These are phyloP conservation scores for Pyronema omphalodes DNA, from an alignment of 495 filamentous ascomycete genomes.

Conservation along the genomic window DNA sequence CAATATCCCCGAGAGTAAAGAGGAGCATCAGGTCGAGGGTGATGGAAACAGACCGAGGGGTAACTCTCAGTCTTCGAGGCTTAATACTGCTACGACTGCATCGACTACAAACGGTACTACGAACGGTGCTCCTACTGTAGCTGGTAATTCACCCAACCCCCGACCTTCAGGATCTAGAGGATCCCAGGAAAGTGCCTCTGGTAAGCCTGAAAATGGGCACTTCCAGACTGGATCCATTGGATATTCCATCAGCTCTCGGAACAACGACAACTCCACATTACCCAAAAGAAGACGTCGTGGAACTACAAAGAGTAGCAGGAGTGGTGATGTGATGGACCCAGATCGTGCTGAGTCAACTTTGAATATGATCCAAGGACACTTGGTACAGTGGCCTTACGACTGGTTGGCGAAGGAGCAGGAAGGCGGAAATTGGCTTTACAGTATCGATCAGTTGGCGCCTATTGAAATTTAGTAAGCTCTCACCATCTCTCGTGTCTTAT, in stretches of 20 bases:
- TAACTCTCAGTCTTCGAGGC: conserved; percentile 13
- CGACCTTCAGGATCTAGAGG: neutral
- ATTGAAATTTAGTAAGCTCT: conserved; percentile 90
- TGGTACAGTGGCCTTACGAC: conserved; percentile 86
- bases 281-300: conserved; percentile 44
- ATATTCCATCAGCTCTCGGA: too few species aligned
- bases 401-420: conserved; percentile 84
- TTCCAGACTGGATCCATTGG: too few species aligned
- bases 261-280: neutral
- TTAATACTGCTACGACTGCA: conserved; percentile 20
- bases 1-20: neutral
- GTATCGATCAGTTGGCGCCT: conserved; percentile 85
- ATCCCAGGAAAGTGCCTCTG: neutral
- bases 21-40: neutral
- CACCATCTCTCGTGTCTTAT: neutral
- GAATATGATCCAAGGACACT: conserved; percentile 63
- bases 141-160: neutral
- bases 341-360: conserved; percentile 65
- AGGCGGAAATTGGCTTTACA: conserved; percentile 91
- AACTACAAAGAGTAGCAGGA: conserved; percentile 55
- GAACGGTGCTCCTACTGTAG: too few species aligned
- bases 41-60: conserved; percentile 8
- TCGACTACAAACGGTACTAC: conserved; percentile 5
- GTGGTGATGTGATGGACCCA: conserved; percentile 53
- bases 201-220: too few species aligned